Base-by-base conservation (phyloP, 2,329 filamentous ascomycete genomes). In the Periconia macrospinosa region DNA sequence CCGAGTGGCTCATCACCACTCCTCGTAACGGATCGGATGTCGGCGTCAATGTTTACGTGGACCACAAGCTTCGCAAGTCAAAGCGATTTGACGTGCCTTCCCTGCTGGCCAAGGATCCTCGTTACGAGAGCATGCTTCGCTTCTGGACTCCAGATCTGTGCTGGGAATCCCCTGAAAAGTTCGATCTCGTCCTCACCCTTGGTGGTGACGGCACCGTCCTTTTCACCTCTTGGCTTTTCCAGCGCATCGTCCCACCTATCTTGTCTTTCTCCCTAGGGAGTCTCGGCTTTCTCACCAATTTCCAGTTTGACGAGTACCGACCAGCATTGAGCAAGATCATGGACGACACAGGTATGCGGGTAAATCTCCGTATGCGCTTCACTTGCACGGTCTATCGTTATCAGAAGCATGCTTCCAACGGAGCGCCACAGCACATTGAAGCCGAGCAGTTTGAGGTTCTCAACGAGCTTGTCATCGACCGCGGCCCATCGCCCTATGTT, bases 11-110 rank as follows among this genome's bases (percentile, higher is more conserved):
- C 33, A 83, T 99, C 55, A 84, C 83, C 56, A 97, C 92, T 2
- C 92, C 94, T 13, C 86, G 94, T 45, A 96, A 99, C 71, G 91
- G 91, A 42, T 91, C 86, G 50, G 87, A 94, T 57, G 72, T 94
- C n/a, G 94, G 94, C 14, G 89, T 99, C 50, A 96, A 93, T 66
- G 94, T 99, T 59, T 97, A 96, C 70, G 94, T 99, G n/a, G 94
- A 99, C 74, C 90, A 92, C 60, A 97, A 99, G 78, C 81, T 99
- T 56, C 87, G 87, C 65, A 86, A 86, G 65, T 96, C 92, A 6
- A 92, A 91, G 73, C 89, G 94, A 48, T 99, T 99, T 72, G 86
- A 92, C 66, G 86, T 90, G 1, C 76, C 85, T 3, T 85, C 86
- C 30, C 81, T 99, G 50, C 64, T 93, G 7, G 84, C 85, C 42